Evolutionary conservation across 768 basidiomycete species (phyloP).

Genomic region (Boletus sp.): DNA sequence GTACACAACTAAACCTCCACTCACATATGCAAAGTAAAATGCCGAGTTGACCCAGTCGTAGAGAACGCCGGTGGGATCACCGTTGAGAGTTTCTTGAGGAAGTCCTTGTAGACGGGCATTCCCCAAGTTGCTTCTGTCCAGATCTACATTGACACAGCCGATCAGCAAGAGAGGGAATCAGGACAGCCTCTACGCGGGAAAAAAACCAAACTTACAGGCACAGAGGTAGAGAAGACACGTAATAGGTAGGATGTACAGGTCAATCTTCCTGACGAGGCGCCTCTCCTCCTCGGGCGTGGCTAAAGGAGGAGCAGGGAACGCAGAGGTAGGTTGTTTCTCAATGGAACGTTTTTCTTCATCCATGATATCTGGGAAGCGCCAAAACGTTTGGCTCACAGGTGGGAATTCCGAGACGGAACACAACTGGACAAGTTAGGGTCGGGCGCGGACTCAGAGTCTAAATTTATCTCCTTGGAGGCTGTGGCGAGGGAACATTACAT

Average conservation of each 20-base stretch:
- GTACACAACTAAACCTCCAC: slow-evolving; percentile 25
- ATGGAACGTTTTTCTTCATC: slow-evolving; percentile 18
- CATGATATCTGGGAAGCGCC: slow-evolving; percentile 2
- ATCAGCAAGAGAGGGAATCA: slow-evolving; percentile 2
- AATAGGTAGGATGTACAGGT: slow-evolving; percentile 42
- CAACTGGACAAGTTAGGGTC: background rate
- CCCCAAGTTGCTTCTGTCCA: slow-evolving; percentile 76
- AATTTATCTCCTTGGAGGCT: background rate
- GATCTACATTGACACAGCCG: slow-evolving; percentile 26
- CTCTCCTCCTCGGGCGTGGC: slow-evolving; percentile 35
- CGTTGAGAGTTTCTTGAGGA: slow-evolving; percentile 57
- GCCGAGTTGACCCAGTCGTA: slow-evolving; percentile 75
- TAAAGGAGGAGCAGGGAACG: background rate
- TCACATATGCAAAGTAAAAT: slow-evolving; percentile 77
- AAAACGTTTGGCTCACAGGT: background rate
- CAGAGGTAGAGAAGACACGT: slow-evolving; percentile 72
- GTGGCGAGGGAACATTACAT: background rate
- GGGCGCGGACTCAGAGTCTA: background rate
- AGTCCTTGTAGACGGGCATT: slow-evolving; percentile 79
- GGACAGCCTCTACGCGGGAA: background rate
- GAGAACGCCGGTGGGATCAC: slow-evolving; percentile 60
- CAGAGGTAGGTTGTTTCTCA: background rate
- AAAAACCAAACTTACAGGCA: slow-evolving; percentile 49
- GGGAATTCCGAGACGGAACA: background rate
- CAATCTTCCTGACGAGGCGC: slow-evolving; percentile 37